Base-by-base conservation (phyloP, 1,139 yeast species). In the Pichia sp. region DNA sequence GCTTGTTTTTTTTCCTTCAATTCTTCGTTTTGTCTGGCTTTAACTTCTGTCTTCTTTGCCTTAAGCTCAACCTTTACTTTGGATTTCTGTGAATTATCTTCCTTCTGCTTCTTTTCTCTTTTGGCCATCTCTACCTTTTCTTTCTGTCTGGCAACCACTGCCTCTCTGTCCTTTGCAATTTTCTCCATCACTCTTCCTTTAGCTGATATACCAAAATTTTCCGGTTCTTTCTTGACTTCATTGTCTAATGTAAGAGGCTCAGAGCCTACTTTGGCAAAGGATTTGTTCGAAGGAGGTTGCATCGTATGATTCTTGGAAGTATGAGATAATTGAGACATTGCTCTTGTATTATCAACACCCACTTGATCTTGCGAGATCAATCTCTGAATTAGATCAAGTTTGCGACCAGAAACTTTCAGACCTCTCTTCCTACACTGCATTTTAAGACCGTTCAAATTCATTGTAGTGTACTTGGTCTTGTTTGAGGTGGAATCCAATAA, bases 351-450 rank as follows among this genome's bases (percentile, higher is more conserved):
- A 13, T 38, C 34, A 16, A 40, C 16, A n/a, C 31, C 27, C 9
- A 44, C 27, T 20, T 32, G 39, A 21, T 52, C 58, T 27, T 37
- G 29, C 19, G 45, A 45, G 10, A 48, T 37, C 24, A 74, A 54
- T 38, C 80, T 64, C 40, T 72, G 72, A 27, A 73, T 63, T 16
- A 75, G 55, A 29, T 75, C 79, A 11, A 67, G 53, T 48, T 76
- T 77, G 35, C 64, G 65, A 11, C 84, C 84, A 20, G 71, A 58
- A 0, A 74, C 67, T 46, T 69, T 72, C 41, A 76, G 54, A 0
- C 80, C 80, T 42, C 77, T 66, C 38, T 60, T 61, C 38, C 67
- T 67, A 51, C 81, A 75, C 50, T 75, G 81, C 35, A 53, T 52
- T 48, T 71, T 71, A 44, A 76, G 62, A 2, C 69, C 62, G 35